Evolutionary conservation across 2,329 filamentous ascomycete species (phyloP), one percentile per base, ranked within the genome.

Genomic region (Microcera coccophila): DNA sequence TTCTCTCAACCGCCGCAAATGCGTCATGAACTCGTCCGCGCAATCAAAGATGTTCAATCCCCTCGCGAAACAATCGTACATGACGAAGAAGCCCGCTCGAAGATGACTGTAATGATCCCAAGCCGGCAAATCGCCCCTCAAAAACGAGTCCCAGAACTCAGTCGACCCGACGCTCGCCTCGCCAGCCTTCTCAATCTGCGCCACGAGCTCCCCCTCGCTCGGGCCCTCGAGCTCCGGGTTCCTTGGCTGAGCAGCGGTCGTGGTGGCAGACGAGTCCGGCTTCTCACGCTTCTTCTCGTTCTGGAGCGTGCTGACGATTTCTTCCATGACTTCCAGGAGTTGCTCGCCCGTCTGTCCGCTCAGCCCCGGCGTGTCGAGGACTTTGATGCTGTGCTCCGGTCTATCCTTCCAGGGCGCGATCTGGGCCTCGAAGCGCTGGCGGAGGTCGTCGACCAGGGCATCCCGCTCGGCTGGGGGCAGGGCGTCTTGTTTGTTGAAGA

Each of bases 51-150:
- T 16, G 2, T 55, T 54, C 2, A 52, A 16, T 0, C 57, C 54
- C 12, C 41, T 44, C 0, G 54, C 48, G 2, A 65, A 47, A 3
- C 59, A 53, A 20, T 62, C 53, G 3, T 59, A 29, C 19, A 67
- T 29, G 7, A 66, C 53, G 9, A 63, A 57, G 11, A 57, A 64
- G 1, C 61, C 64, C 2, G 62, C 58, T 39, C 59, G 58, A 3
- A 67, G 56, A 35, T 64, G 64, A 4, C 56, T 59, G 11, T 61
- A 57, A 12, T 66, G 64, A 29, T 63, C 60, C 64, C 63, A 66
- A 0, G 48, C 49, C 5, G 49, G 42, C 0, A 67, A 47, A 4
- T 50, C 52, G 0, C 59, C 64, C 0, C 49, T 43, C 3, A 54
- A 28, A 41, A 67, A 63, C 2, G 46, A 48, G 0, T n/a, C 5